Evolutionary conservation across 495 filamentous ascomycete genomes (phyloP), one percentile per base, ranked within the genome.

Genomic region (Penicillium angulare): DNA sequence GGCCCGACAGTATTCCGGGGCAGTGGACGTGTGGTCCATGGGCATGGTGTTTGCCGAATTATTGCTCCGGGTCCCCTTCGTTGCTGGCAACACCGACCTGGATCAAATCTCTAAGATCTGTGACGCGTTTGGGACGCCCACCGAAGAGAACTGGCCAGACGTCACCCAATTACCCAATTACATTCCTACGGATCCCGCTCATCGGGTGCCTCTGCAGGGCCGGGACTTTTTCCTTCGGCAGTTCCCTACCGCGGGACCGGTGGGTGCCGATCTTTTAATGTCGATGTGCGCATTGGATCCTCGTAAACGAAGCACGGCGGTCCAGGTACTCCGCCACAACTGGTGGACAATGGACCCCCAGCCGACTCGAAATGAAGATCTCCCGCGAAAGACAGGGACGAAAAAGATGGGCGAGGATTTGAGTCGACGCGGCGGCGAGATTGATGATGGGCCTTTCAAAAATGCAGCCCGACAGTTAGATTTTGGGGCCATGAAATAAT

Each of bases 1-100:
- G 42, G 90, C 92, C 2, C 79, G 85, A 42, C 86, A 91, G 68
- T 99, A 99, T 71, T 86, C 86, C 26, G 89, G 88, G 4, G 87
- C 84, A 1, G 93, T 97, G 22, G 95, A 99, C 65, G 75, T 99
- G 36, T 99, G 92, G 92, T 91, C 87, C n/a, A 86, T 95, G 48
- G 95, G 89, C 15, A 79, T 86, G 60, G 92, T 99, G 0, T 91
- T 97, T 55, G 92, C 93, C 0, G 93, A 99, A 66, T 80, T 99
- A 20, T 73, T 95, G 27, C 75, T 95, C 48, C 79, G 95, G 16
- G 79, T 81, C 1, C 89, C 92, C 0, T 95, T 86, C 52, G 75
- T 96, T 18, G 80, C 89, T 0, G 88, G 88, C 0, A 86, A 88
- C 57, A 85, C 87, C 0, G 92, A 97, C 53, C 77, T 96, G 57